Conservation (phyloP, 495 filamentous ascomycete genomes). For the Aspergillus kassunensis region DNA sequence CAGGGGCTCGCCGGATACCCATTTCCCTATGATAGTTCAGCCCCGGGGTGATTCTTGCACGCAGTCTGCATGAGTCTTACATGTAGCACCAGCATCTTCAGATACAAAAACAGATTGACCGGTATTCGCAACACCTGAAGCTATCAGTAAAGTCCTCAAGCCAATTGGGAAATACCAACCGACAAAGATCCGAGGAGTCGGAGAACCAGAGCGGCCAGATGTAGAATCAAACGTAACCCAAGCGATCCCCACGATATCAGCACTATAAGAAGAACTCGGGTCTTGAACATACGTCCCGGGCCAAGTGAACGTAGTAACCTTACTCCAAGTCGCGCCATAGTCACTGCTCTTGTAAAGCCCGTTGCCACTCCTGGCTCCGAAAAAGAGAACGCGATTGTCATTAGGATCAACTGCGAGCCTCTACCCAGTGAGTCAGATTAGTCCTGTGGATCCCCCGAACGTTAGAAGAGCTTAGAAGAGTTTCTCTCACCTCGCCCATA, state of each 20-base stretch:
- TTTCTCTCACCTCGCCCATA: slow-evolving; percentile 9
- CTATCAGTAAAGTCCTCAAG: not conserved
- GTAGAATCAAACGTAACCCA: slow-evolving; percentile 17
- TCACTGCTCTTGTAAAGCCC: slow-evolving; percentile 14
- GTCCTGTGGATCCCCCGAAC: too few species aligned
- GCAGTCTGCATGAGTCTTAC: not conserved
- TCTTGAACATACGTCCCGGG: slow-evolving; percentile 14
- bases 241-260: slow-evolving; percentile 12
- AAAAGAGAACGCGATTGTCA: slow-evolving; percentile 13
- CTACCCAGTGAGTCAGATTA: not conserved
- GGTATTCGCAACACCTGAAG: slow-evolving; percentile 4
- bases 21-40: slow-evolving; percentile 8
- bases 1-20: slow-evolving; percentile 14
- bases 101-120: slow-evolving; percentile 14
- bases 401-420: slow-evolving; percentile 12
- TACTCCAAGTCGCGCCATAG: slow-evolving; percentile 13
- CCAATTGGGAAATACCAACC: not conserved
- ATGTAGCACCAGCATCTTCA: slow-evolving; percentile 15
- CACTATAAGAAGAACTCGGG: slow-evolving; percentile 7
- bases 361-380: slow-evolving; percentile 10
- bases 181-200: slow-evolving; percentile 15
- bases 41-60: too few species aligned
- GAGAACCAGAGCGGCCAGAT: slow-evolving; percentile 4
- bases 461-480: not conserved
- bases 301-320: slow-evolving; percentile 13